Evolutionary conservation across 306 rosid species (phyloP), one percentile per base, ranked within the genome.

Genomic region (Spatholobus suberectus): DNA sequence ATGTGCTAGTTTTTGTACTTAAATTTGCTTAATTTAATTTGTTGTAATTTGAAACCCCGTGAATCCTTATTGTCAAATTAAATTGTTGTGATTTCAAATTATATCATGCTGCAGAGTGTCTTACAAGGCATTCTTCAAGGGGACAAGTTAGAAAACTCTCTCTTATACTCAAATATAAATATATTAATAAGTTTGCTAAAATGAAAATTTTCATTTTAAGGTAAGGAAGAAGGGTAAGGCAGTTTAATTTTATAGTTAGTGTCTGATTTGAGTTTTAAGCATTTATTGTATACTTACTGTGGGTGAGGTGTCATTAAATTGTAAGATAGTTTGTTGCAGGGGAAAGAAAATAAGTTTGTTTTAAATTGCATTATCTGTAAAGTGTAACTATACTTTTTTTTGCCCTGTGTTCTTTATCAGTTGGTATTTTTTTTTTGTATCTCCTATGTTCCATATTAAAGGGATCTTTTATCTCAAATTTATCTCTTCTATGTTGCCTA

Each of bases 81-180:
- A 71, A 21, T 23, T 81, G 38, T 61, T 76, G 41, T 52, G 43
- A 84, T 83, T 68, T 68, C n/a, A 18, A 81, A 71, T 40, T 75
- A 14, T 73, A 49, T 81, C 63, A 51, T 73, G 69, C 81, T 87
- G 87, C 92, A 95, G 99, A 96, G 99, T 83, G 98, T 96, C 81
- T 87, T 96, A 23, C 99, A 98, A 5, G 99, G 99, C 70, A 96
- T 96, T 88, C 99, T 96, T 88, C 99, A 94, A 88, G 99, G 99
- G 76, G 99, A 96, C 82, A 96, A 96, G 83, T 96, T 97, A 34
- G 97, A 94, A 43, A 92, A n/a, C 99, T 82, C 97, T n/a, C n/a
- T 96, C 81, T 80, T 96, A n/a, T n/a, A n/a, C n/a, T n/a, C n/a
- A n/a, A n/a, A 87, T 96, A 96, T 61, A 98, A 98, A 76, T 96